These are phyloP conservation scores for Puccinia horiana DNA, from an alignment of 1,284 basidiomycete genomes.

Conservation along the genomic window DNA sequence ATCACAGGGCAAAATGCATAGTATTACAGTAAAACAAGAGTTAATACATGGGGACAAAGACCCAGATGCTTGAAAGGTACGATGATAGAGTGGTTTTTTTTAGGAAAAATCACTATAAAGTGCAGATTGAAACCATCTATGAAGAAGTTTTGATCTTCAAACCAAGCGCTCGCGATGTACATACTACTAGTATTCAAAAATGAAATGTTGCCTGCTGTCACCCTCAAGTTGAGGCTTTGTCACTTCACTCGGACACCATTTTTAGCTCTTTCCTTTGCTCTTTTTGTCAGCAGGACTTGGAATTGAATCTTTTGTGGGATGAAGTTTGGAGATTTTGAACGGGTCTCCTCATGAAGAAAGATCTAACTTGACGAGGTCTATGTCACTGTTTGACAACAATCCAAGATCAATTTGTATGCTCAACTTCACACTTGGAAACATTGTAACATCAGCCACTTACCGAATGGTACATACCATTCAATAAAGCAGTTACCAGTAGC, in stretches of 20 bases:
- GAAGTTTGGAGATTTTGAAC: constrained; percentile 51
- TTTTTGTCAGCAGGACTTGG: not conserved
- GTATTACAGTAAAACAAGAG: too few relatives aligned
- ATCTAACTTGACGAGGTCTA: constrained; percentile 51
- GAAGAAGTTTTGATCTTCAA: too few relatives aligned
- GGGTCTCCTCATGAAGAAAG: constrained; percentile 46
- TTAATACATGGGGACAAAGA: too few relatives aligned
- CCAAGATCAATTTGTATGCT: not conserved
- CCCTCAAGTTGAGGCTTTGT: too few relatives aligned
- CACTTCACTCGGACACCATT: constrained; percentile 25
- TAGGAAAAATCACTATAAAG: too few relatives aligned
- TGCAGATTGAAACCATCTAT: too few relatives aligned
- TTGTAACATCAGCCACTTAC: constrained; percentile 5
- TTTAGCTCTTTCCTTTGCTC: constrained; percentile 32
- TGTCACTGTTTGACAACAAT: constrained; percentile 25
- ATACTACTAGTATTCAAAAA: too few relatives aligned
- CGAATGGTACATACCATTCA: constrained; percentile 52
- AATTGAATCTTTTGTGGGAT: not conserved
- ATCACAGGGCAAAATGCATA: too few relatives aligned
- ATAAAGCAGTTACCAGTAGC: constrained; percentile 53
- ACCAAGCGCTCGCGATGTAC: too few relatives aligned
- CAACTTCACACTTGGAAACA: not conserved
- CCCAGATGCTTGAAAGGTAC: too few relatives aligned
- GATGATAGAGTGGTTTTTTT: too few relatives aligned
- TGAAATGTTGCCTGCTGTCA: too few relatives aligned